These are phyloP conservation scores for Emmonsia crescens DNA, from an alignment of 2,329 filamentous ascomycete genomes.

Conservation along the genomic window DNA sequence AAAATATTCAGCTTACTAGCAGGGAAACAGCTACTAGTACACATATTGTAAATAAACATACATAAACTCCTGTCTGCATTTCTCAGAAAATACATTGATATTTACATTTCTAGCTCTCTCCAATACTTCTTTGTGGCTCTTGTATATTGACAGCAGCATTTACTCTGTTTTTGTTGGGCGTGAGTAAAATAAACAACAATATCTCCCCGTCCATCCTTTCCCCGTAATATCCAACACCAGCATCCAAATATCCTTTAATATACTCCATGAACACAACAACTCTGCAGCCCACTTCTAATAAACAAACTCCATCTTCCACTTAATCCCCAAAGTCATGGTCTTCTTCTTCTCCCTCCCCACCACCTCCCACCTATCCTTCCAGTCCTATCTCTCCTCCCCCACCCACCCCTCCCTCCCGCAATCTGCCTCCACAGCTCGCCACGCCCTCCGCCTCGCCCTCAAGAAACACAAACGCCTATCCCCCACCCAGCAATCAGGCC, in stretches of 20 bases:
- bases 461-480: slow-evolving; percentile 87
- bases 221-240: background rate
- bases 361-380: slow-evolving; percentile 76
- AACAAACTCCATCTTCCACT: background rate
- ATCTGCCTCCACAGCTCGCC: slow-evolving; percentile 69
- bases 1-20: background rate
- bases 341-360: slow-evolving; percentile 83
- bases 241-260: background rate
- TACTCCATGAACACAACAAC: background rate
- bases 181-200: background rate
- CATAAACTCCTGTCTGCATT: background rate
- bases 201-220: too few relatives aligned
- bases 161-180: background rate
- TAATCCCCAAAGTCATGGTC: slow-evolving; percentile 52
- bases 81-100: background rate
- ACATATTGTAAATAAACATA: background rate
- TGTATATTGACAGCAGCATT: background rate
- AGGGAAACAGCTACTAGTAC: background rate
- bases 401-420: slow-evolving; percentile 85
- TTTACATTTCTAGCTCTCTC: background rate
- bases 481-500: slow-evolving; percentile 55
- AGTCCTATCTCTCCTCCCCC: slow-evolving; percentile 61
- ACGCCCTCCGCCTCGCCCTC: slow-evolving; percentile 68
- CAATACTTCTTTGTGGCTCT: background rate
- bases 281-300: background rate